These are phyloP conservation scores for Limnanthes douglasii DNA, from an alignment of 345 rosid species.

Conservation along the genomic window DNA sequence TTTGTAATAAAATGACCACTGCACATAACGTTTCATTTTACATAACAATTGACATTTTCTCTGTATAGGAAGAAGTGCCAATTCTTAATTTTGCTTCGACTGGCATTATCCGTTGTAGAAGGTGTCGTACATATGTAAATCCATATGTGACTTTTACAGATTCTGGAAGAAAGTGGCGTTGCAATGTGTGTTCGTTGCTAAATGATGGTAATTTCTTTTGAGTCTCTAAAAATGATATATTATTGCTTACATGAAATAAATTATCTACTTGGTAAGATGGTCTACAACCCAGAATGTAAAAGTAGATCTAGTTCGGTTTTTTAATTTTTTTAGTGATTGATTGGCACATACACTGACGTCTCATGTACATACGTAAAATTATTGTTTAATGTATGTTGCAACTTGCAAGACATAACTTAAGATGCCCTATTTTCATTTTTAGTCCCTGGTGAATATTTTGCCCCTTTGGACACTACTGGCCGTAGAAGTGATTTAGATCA, in stretches of 20 bases:
- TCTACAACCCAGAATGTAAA: no score
- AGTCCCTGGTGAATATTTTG: slow-evolving; percentile 94
- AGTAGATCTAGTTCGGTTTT: no score
- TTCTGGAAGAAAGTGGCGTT: slow-evolving; percentile 98
- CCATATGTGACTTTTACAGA: slow-evolving; percentile 84
- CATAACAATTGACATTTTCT: slow-evolving; percentile 9
- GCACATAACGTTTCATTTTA: slow-evolving; percentile 2
- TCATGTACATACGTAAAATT: no score
- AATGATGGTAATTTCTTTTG: slow-evolving; percentile 62
- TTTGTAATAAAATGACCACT: slow-evolving; percentile 5
- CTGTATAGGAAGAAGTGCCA: slow-evolving; percentile 84
- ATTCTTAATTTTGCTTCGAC: slow-evolving; percentile 66
- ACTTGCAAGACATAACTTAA: no score
- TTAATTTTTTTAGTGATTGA: no score
- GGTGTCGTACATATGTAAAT: slow-evolving; percentile 96
- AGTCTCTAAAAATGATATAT: no score
- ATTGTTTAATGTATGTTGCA: no score
- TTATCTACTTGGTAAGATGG: no score
- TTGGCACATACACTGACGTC: no score
- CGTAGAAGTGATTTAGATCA: slow-evolving; percentile 84
- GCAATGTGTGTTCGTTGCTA: slow-evolving; percentile 83
- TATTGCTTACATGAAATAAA: no score
- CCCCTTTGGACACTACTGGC: slow-evolving; percentile 84
- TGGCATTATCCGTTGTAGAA: slow-evolving; percentile 95
- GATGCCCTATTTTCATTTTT: slow-evolving; percentile 14